Percentiles rank a stretch among this genome's conserved stretches.
Evolutionary conservation across 2,329 filamentous ascomycete genomes (phyloP).

Genomic region (Trichoderma koningii): DNA sequence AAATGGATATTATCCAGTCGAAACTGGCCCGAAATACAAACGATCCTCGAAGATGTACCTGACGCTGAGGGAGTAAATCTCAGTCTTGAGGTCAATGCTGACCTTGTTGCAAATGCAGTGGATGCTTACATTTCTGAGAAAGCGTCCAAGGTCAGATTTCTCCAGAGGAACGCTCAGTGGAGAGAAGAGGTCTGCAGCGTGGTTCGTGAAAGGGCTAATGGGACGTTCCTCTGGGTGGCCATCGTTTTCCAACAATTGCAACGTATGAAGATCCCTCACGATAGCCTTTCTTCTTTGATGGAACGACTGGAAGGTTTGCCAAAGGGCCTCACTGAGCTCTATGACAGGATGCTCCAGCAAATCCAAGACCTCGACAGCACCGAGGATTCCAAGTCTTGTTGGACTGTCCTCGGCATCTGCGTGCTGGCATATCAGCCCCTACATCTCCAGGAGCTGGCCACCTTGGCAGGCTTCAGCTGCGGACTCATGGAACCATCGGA

Average conservation of each 20-base stretch:
- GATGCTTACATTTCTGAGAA: not conserved
- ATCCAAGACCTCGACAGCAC: not conserved
- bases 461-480: not conserved
- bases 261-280: slow-evolving; percentile 22
- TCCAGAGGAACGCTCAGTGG: slow-evolving; percentile 12
- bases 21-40: slow-evolving; percentile 26
- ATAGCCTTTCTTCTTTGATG: not conserved
- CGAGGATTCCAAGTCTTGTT: too few species aligned
- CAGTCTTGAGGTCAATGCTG: not conserved
- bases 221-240: slow-evolving; percentile 37
- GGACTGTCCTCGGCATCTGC: not conserved
- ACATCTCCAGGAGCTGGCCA: not conserved
- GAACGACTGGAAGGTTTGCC: not conserved
- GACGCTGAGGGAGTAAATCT: not conserved
- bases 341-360: not conserved
- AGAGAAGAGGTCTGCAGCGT: slow-evolving; percentile 18
- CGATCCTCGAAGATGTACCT: not conserved
- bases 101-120: not conserved
- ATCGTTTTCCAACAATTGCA: slow-evolving; percentile 29
- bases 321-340: not conserved
- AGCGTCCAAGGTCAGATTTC: not conserved
- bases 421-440: not conserved
- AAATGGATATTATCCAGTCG: slow-evolving; percentile 25
- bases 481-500: too few species aligned
- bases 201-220: slow-evolving; percentile 39